Base-by-base conservation (phyloP, 108 stramenopile species). In the Skeletonema marinoi region DNA sequence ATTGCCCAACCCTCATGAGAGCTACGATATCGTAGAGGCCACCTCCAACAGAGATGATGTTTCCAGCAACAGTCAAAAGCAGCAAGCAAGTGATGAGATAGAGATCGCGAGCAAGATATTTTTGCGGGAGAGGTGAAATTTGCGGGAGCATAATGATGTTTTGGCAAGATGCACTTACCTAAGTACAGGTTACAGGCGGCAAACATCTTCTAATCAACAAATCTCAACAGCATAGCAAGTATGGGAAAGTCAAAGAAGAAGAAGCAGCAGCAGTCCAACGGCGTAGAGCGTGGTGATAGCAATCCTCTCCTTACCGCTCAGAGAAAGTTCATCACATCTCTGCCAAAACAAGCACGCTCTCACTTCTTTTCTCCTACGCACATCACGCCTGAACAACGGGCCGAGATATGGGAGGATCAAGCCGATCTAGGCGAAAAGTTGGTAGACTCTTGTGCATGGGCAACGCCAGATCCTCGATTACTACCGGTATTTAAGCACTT, bases 401-500 rank as follows among this genome's bases (percentile, higher is more conserved):
- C 85, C 2, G 85, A 88, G 65, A 60, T 93, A 12, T 96, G 93
- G 93, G 89, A 82, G 74, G 65, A 73, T 30, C 93, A 94, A 78
- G 93, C 93, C 6, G 90, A 93, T 42, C 38, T 91, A 4, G 96
- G 96, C 1, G 96, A 95, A 81, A 67, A 48, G 14, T 66, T 93
- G 12, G 89, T 96, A 25, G 83, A 94, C 70, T 59, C 66, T 31
- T 92, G 88, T 69, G 78, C 88, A 25, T 96, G 96, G 96, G 93
- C 96, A 12, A 90, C 88, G 6, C 96, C 96, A 10, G 78, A 87
- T 70, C 66, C 68, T 17, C 73, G 77, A 11, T 80, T 86, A 30
- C 48, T 96, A 21, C 76, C 67, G 11, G 84, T 96, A 39, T 71
- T 93, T 54, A 74, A 80, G 39, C 70, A 90, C 17, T 95, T 94